Conservation (phyloP, 345 rosid species). For the Firmiana major region DNA sequence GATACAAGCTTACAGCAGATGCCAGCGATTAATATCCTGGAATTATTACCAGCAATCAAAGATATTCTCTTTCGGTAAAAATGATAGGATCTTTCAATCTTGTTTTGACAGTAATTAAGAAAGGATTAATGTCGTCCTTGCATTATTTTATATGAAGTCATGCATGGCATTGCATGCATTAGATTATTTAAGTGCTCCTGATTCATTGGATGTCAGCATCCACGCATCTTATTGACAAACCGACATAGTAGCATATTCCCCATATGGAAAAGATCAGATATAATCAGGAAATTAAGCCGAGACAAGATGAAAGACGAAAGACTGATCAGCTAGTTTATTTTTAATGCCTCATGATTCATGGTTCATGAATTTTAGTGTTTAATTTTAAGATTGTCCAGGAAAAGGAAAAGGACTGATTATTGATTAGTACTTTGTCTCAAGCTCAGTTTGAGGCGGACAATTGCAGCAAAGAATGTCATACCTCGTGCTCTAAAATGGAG, state of each 20-base stretch:
- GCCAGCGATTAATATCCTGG: background rate
- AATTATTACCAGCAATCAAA: background rate
- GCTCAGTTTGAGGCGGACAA: background rate
- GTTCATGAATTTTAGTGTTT: background rate
- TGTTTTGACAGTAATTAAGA: background rate
- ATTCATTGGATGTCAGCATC: background rate
- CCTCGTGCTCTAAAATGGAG: no score
- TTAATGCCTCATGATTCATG: no score
- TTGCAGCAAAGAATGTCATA: no score
- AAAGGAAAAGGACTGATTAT: background rate
- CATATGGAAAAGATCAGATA: background rate
- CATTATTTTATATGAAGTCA: background rate
- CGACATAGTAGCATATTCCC: background rate
- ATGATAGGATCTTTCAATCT: background rate
- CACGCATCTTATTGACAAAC: background rate
- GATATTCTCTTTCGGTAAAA: background rate
- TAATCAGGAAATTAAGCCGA: background rate
- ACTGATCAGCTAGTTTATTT: no score
- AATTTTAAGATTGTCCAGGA: background rate
- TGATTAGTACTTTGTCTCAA: background rate
- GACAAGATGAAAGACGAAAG: background rate
- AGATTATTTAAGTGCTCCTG: background rate
- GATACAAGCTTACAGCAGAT: background rate
- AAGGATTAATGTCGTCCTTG: background rate
- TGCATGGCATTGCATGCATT: background rate